These are phyloP conservation scores for Tarenaya hassleriana DNA, from an alignment of 345 rosid genomes.

Conservation along the genomic window DNA sequence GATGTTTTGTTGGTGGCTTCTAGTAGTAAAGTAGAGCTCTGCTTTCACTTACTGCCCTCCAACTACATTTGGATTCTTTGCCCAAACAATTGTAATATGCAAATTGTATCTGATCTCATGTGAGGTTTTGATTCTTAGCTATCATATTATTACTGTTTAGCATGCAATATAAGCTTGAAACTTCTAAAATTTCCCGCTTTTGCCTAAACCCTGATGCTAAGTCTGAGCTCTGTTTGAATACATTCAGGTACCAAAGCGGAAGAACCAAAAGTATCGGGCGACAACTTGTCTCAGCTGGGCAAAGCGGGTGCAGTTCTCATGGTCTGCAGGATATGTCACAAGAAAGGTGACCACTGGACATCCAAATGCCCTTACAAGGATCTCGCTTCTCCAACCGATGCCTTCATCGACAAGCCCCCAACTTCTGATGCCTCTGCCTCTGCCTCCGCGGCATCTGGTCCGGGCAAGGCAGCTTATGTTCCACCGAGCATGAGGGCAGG, in stretches of 20 bases:
- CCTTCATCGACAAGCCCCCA: conserved; percentile 45
- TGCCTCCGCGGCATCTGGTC: conserved; percentile 15
- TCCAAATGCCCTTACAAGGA: conserved; percentile 86
- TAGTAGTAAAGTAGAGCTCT: not conserved
- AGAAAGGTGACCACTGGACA: conserved; percentile 96
- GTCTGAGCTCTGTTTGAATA: conserved; percentile 9
- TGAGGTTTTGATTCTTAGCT: no score
- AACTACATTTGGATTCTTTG: no score
- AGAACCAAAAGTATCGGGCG: conserved; percentile 51
- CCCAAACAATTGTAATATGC: no score
- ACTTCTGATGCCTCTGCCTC: conserved; percentile 29
- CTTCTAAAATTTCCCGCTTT: conserved; percentile 3
- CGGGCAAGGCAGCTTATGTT: conserved; percentile 42
- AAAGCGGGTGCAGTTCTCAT: conserved; percentile 78
- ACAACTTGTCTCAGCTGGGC: conserved; percentile 55
- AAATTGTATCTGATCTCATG: no score
- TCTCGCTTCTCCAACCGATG: conserved; percentile 52
- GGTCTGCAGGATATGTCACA: conserved; percentile 82
- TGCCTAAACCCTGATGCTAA: not conserved
- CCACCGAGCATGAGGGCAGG: conserved; percentile 42
- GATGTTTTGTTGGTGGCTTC: not conserved
- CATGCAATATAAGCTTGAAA: no score
- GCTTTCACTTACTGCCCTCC: not conserved
- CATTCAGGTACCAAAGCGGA: conserved; percentile 60
- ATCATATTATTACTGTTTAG: no score